Percentiles rank a stretch among this genome's conserved stretches.
Evolutionary conservation across 257 asterid genomes (phyloP).

Genomic region (Paulownia fortunei): DNA sequence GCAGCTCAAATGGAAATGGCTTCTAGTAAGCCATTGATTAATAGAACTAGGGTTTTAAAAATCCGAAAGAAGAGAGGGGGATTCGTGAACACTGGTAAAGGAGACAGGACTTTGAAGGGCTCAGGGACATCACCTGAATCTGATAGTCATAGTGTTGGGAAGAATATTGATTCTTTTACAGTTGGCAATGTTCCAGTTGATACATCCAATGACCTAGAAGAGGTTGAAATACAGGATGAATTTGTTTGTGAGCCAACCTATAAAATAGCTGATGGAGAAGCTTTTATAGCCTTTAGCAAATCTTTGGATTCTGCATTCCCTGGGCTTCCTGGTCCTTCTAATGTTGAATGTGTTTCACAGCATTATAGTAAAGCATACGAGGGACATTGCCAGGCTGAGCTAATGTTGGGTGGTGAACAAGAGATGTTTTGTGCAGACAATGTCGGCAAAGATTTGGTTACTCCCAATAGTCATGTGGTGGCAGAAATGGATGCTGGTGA

Average conservation of each 20-base stretch:
- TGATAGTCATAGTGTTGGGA: conserved; percentile 39
- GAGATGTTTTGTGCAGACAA: conserved; percentile 51
- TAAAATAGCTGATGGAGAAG: conserved; percentile 39
- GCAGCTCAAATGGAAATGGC: conserved; percentile 32
- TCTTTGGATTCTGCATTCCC: conserved; percentile 48
- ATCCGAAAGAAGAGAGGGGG: conserved; percentile 43
- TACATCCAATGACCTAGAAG: conserved; percentile 40
- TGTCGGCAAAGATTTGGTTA: conserved; percentile 39
- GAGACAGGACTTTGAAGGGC: conserved; percentile 32
- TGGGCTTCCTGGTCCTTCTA: conserved; percentile 42
- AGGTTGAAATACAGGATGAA: conserved; percentile 39
- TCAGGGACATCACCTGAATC: conserved; percentile 39
- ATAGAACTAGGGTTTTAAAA: conserved; percentile 42
- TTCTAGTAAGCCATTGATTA: conserved; percentile 31
- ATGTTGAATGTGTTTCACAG: conserved; percentile 39
- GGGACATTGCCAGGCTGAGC: conserved; percentile 46
- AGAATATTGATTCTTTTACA: conserved; percentile 33
- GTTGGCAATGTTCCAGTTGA: conserved; percentile 32
- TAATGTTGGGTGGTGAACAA: conserved; percentile 51
- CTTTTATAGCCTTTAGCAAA: conserved; percentile 48
- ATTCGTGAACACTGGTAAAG: conserved; percentile 34
- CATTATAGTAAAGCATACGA: conserved; percentile 40
- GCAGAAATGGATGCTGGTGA: conserved; percentile 52
- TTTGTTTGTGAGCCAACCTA: conserved; percentile 44
- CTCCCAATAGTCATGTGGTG: conserved; percentile 28